Percentiles rank a stretch among this genome's conserved stretches.
These are phyloP conservation scores for Cryptococcus depauperatus DNA, from an alignment of 1,284 basidiomycete species.

Conservation along the genomic window DNA sequence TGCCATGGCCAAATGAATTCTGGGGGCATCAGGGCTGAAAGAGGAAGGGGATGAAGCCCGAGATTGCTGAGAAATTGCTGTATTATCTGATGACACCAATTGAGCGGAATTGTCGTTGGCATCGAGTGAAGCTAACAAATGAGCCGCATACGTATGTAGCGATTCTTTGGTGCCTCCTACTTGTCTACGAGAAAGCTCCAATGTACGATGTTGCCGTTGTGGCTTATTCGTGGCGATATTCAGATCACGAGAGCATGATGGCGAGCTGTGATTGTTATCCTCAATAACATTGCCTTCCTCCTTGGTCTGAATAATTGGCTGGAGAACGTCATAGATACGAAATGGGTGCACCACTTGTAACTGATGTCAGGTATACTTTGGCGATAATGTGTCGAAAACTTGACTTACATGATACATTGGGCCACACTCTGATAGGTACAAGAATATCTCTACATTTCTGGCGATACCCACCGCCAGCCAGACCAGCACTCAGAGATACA, in stretches of 20 bases:
- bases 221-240: background rate
- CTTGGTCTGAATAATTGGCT: slow-evolving; percentile 41
- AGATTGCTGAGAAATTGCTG: background rate
- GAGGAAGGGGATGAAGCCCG: slow-evolving; percentile 5
- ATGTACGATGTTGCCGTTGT: slow-evolving; percentile 7
- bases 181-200: slow-evolving; percentile 8
- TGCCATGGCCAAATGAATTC: background rate
- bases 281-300: slow-evolving; percentile 36
- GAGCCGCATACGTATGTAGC: slow-evolving; percentile 27
- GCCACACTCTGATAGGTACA: slow-evolving; percentile 39
- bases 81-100: slow-evolving; percentile 13
- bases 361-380: background rate
- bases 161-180: slow-evolving; percentile 15
- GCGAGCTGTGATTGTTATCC: background rate
- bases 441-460: slow-evolving; percentile 34
- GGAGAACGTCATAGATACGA: slow-evolving; percentile 38
- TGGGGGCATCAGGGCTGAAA: background rate
- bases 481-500: slow-evolving; percentile 52
- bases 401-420: slow-evolving; percentile 30
- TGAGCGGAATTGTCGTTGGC: background rate
- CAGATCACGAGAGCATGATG: background rate
- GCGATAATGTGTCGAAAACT: background rate
- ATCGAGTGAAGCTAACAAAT: slow-evolving; percentile 26
- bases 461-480: slow-evolving; percentile 28
- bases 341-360: slow-evolving; percentile 17